Base-by-base conservation (phyloP, 2,329 filamentous ascomycete species). In the Phialophora verrucosa region DNA sequence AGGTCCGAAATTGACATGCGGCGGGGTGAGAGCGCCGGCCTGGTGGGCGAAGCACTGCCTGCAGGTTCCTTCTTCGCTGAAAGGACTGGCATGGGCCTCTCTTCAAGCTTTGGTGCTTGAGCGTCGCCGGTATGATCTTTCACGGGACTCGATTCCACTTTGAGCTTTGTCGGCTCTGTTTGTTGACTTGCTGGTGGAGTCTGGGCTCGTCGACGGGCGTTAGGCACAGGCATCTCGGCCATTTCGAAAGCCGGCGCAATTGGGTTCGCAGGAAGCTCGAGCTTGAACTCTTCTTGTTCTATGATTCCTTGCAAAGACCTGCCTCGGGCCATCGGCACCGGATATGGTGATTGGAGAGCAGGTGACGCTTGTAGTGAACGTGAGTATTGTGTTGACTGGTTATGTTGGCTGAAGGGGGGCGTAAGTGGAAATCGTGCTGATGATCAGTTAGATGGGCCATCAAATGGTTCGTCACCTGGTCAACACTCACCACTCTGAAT, bases 371-470 rank as follows among this genome's bases (percentile, higher is more conserved):
- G 76, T 42, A 76, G 70, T 64, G 78, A 79, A 69, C 76, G 75
- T 68, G 75, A 75, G 62, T 79, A 77, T 53, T 76, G 76, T 64
- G 75, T 72, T 66, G 76, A 72, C 66, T 77, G 76, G 67, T 76
- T 75, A 60, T 77, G 75, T 71, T 76, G 74, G 72, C 77, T 79
- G 73, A 80, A 77, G 14, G 89, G 88, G 61, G 90, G 89, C 31
- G 90, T 91, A 54, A 88, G 85, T 64, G 89, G 89, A 70, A 87
- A 86, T 72, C 87, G 89, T 70, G 81, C 88, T 88, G 65, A 50
- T 60, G 35, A 27, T 14, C 17, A 23, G 70, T 80, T 59, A 76
- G 73, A 20, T 42, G 44, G 11, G n/a, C 12, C 35, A 29, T 7
- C 20, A 49, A 47, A 59, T 14, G 1, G 3, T 53, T 29, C 4